Conservation (phyloP, 2,329 filamentous ascomycete species). For the Colletotrichum graminicola region DNA sequence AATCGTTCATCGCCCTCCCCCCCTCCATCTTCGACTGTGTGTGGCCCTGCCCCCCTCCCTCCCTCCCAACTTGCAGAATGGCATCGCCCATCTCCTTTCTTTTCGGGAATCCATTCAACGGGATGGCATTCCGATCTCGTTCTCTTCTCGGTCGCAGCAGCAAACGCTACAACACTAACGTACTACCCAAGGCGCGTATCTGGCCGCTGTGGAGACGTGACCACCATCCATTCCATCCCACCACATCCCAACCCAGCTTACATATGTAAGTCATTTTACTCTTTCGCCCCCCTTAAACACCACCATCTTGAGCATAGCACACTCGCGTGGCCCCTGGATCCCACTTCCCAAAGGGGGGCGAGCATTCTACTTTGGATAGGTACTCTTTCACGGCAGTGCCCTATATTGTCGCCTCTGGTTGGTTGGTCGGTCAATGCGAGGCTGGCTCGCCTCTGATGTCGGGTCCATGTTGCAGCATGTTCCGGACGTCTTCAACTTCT, state of each 20-base stretch:
- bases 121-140: constrained; percentile 28
- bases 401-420: neutral
- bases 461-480: neutral
- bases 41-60: constrained; percentile 13
- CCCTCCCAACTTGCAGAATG: constrained; percentile 33
- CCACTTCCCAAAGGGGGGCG: neutral
- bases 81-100: constrained; percentile 40
- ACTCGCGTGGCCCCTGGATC: neutral
- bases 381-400: neutral
- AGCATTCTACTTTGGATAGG: neutral
- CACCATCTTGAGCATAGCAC: neutral
- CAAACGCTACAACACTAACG: constrained; percentile 17
- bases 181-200: constrained; percentile 27
- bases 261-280: constrained; percentile 42
- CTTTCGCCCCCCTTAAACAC: constrained; percentile 1
- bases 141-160: constrained; percentile 27
- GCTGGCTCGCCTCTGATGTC: neutral
- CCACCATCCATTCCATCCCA: constrained; percentile 7
- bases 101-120: constrained; percentile 19
- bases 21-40: constrained; percentile 6
- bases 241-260: constrained; percentile 13
- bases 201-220: constrained; percentile 37
- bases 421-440: neutral
- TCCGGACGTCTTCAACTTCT: neutral
- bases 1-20: constrained; percentile 1